Evolutionary conservation across 2,329 filamentous ascomycete species (phyloP).

Genomic region (Trichoderma afroharzianum): DNA sequence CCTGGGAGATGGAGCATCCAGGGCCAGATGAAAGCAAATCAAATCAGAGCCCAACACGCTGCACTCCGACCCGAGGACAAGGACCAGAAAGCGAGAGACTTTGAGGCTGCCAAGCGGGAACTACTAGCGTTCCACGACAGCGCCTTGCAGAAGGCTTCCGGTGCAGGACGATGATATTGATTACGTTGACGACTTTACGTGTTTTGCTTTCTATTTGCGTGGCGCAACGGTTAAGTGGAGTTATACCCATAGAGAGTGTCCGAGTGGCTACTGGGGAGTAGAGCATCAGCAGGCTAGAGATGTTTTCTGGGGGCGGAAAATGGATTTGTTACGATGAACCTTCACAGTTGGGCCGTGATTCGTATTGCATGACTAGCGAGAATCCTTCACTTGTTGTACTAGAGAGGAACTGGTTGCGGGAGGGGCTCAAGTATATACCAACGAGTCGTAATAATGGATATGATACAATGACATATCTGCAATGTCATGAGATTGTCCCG

Average conservation of each 20-base stretch:
- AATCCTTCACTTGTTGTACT: background rate
- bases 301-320: background rate
- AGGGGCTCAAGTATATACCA: background rate
- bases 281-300: conserved; percentile 10
- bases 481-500: conserved; percentile 3
- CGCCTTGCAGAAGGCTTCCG: conserved; percentile 16
- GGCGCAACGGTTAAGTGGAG: background rate
- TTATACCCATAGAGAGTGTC: conserved; percentile 11
- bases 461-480: background rate
- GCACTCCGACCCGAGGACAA: conserved; percentile 27
- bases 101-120: conserved; percentile 47
- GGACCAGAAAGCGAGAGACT: conserved; percentile 36
- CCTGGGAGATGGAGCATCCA: conserved; percentile 42
- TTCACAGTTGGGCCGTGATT: background rate
- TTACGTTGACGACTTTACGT: background rate
- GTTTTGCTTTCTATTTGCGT: background rate
- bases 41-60: conserved; percentile 25
- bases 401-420: background rate
- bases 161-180: background rate
- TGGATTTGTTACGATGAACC: background rate
- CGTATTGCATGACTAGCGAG: background rate
- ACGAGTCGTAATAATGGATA: background rate
- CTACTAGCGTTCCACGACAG: conserved; percentile 39
- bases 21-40: conserved; percentile 34
- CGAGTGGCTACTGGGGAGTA: background rate